phyloP scores from a whole-genome alignment of 2,329 filamentous ascomycete species.

The Parastagonospora nodorum region DNA sequence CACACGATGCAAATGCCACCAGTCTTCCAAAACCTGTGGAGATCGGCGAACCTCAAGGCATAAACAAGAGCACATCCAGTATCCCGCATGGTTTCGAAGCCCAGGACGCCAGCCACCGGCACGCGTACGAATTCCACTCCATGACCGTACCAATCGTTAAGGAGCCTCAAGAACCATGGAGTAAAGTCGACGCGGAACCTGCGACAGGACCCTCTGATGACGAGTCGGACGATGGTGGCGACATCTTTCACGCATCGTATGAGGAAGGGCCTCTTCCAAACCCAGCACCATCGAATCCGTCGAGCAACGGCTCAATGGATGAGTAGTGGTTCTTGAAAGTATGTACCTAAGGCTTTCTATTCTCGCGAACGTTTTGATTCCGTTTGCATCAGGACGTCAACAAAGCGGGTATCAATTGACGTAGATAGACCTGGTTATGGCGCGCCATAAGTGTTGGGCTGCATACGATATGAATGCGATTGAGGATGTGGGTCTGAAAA shows the following conservation, averaged over 20 bases:
- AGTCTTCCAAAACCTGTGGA: not conserved
- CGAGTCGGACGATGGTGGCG: constrained; percentile 2
- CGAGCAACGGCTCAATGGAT: too few relatives aligned
- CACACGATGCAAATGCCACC: not conserved
- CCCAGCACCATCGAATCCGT: not conserved
- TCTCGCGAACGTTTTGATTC: too few relatives aligned
- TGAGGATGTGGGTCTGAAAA: too few relatives aligned
- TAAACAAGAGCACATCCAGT: too few relatives aligned
- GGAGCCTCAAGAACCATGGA: not conserved
- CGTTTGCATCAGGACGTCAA: too few relatives aligned
- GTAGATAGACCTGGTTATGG: too few relatives aligned
- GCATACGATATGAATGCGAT: too few relatives aligned
- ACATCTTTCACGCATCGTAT: constrained; percentile 1
- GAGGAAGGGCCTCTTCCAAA: not conserved
- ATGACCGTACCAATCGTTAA: not conserved
- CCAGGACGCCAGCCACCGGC: not conserved
- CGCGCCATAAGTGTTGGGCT: too few relatives aligned
- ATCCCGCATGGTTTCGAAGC: not conserved
- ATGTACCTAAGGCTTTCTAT: too few relatives aligned
- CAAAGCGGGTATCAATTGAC: too few relatives aligned
- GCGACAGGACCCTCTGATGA: not conserved
- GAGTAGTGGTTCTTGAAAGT: too few relatives aligned
- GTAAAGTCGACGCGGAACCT: not conserved
- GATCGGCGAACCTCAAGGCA: not conserved
- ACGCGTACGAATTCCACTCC: not conserved